Evolutionary conservation across 1,284 basidiomycete genomes (phyloP).

Genomic region (Schizopora paradoxa): DNA sequence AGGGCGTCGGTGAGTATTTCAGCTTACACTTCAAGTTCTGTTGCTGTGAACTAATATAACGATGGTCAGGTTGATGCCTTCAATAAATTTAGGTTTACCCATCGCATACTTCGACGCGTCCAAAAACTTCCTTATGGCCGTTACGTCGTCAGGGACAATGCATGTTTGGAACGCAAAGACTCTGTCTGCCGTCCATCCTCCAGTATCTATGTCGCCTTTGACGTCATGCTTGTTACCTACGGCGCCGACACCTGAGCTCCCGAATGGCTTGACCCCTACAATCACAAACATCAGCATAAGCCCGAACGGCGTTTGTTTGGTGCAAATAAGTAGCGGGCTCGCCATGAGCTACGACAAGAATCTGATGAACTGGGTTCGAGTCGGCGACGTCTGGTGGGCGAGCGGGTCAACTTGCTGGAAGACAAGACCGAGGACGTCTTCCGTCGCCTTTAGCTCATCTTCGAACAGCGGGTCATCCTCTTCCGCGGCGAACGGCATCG

Average conservation of each 20-base stretch:
- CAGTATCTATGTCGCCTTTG: conserved; percentile 58
- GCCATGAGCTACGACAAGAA: conserved; percentile 72
- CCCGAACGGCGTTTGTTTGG: conserved; percentile 71
- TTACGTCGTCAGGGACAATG: conserved; percentile 68
- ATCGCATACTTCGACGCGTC: conserved; percentile 63
- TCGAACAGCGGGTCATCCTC: too few relatives aligned
- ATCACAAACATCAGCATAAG: conserved; percentile 54
- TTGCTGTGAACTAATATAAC: too few relatives aligned
- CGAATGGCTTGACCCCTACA: conserved; percentile 7
- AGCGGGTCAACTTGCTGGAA: conserved; percentile 79
- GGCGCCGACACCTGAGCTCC: conserved; percentile 7
- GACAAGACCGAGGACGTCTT: conserved; percentile 49
- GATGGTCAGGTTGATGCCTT: conserved; percentile 59
- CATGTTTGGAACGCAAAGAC: conserved; percentile 77
- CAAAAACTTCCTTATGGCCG: conserved; percentile 59
- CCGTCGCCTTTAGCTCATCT: conserved; percentile 19
- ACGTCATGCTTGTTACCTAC: conserved; percentile 38
- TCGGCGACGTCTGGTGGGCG: conserved; percentile 77
- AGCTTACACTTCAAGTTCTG: too few relatives aligned
- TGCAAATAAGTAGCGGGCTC: conserved; percentile 69
- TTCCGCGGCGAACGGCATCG: conserved; percentile 40
- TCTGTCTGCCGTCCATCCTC: conserved; percentile 55
- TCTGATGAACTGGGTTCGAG: conserved; percentile 62
- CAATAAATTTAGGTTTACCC: conserved; percentile 66
- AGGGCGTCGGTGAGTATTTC: conserved; percentile 60